Evolutionary conservation across 352 stramenopile genomes (phyloP), one percentile per base, ranked within the genome.

Genomic region (Pseudoperonospora humuli): DNA sequence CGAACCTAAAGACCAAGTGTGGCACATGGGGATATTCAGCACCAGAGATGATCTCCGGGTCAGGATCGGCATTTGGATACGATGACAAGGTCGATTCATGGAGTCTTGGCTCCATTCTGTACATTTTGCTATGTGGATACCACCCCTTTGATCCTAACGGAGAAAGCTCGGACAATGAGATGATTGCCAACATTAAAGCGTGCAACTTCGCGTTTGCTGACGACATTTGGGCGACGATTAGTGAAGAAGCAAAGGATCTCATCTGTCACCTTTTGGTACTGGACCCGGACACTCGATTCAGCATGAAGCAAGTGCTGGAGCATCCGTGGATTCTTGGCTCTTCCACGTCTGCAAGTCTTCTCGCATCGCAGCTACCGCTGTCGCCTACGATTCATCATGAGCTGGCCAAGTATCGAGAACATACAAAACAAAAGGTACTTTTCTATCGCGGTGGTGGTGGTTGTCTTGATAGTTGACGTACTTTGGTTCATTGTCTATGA

Each of bases 71-170:
- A 11, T 90, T 90, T 34, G 72, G 75, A 7, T 93, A 91, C 48
- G 75, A 91, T 45, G 77, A 61, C 25, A 92, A 92, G 38, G 82
- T 92, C 14, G 82, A 93, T 34, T 85, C 82, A 24, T 93, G 82
- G 82, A 89, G 79, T 50, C 59, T 93, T n/a, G 81, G 81, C 28
- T 86, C 75, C 2, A 88, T 91, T 29, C 43, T 93, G 36, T 91
- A 93, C 56, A 93, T 91, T 58, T 48, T 93, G 70, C 44, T 93
- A 4, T 91, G 78, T 29, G 81, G 81, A 2, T 89, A 84, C 36
- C 82, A 93, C 41, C 81, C 81, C 15, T 93, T 93, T 32, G 81
- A 93, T 35, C 76, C 76, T 0, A 49, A 80, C 20, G 79, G 79
- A n/a, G 73, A 72, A 6, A 49, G 75, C 18, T 79, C 79, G 39